These are phyloP conservation scores for Mycena latifolia DNA, from an alignment of 768 basidiomycete genomes.

Conservation along the genomic window DNA sequence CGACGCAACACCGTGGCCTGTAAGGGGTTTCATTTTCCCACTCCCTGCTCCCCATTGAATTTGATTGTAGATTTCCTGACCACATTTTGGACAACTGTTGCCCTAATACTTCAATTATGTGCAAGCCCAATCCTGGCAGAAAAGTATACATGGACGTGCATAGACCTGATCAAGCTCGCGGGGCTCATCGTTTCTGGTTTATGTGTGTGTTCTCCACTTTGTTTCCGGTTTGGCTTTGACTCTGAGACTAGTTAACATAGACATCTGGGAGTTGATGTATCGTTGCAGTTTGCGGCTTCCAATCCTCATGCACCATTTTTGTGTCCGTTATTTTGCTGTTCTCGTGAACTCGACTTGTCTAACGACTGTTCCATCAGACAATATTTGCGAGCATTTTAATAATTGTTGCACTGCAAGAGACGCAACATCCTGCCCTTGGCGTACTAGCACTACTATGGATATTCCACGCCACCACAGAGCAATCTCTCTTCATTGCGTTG, in stretches of 20 bases:
- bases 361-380: not conserved
- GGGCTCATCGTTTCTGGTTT: not conserved
- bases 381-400: slow-evolving; percentile 15
- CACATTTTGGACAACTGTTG: slow-evolving; percentile 9
- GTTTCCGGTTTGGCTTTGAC: too few relatives aligned
- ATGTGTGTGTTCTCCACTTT: slow-evolving; percentile 9
- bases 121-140: slow-evolving; percentile 6
- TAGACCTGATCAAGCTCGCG: slow-evolving; percentile 14
- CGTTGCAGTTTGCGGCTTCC: slow-evolving; percentile 4
- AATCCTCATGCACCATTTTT: slow-evolving; percentile 16
- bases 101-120: slow-evolving; percentile 2
- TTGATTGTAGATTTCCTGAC: not conserved
- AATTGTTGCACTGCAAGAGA: not conserved
- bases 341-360: not conserved
- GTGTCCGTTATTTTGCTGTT: not conserved
- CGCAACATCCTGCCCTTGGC: slow-evolving; percentile 4
- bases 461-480: slow-evolving; percentile 7
- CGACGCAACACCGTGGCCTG: slow-evolving; percentile 9
- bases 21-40: not conserved
- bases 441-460: slow-evolving; percentile 4
- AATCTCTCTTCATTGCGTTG: not conserved
- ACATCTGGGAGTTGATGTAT: slow-evolving; percentile 14
- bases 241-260: not conserved
- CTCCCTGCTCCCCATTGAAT: not conserved
- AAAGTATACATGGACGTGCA: not conserved